Conservation (phyloP, 257 asterid species). For the Lantana camara region DNA sequence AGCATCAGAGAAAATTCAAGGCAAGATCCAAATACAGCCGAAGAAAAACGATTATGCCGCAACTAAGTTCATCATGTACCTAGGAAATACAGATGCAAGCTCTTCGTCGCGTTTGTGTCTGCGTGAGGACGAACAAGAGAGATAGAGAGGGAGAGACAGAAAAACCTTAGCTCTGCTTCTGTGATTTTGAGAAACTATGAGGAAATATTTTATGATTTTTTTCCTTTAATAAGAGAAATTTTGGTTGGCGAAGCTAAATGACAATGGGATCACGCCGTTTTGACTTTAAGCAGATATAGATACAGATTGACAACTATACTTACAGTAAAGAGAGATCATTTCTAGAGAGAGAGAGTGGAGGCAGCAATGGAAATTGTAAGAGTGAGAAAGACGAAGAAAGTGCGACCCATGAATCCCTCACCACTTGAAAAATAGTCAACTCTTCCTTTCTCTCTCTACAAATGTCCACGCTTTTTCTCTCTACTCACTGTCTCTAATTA, state of each 20-base stretch:
- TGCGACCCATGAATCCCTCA: slow-evolving; percentile 17
- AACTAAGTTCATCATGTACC: too few species aligned
- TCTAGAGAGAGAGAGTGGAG: neutral
- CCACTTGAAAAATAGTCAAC: slow-evolving; percentile 39
- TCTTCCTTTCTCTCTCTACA: slow-evolving; percentile 13
- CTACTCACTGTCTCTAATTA: neutral
- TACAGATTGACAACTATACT: slow-evolving; percentile 22
- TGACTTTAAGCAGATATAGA: slow-evolving; percentile 21
- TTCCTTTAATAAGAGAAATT: slow-evolving; percentile 7
- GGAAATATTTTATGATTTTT: neutral
- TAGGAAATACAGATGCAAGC: neutral
- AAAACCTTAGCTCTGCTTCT: slow-evolving; percentile 21
- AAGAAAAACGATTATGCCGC: slow-evolving; percentile 3
- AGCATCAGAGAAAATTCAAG: slow-evolving; percentile 5
- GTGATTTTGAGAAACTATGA: neutral
- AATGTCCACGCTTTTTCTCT: slow-evolving; percentile 20
- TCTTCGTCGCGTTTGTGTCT: slow-evolving; percentile 7
- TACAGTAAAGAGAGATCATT: slow-evolving; percentile 28
- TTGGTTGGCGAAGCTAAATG: slow-evolving; percentile 26
- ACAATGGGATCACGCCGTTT: slow-evolving; percentile 15
- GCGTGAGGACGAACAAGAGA: neutral
- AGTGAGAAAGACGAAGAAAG: neutral
- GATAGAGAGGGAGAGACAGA: too few species aligned
- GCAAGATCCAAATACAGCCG: slow-evolving; percentile 9
- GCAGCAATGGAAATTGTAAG: slow-evolving; percentile 9